Base-by-base conservation (phyloP, 2,329 filamentous ascomycete genomes). In the Myriosclerotinia duriaeana region DNA sequence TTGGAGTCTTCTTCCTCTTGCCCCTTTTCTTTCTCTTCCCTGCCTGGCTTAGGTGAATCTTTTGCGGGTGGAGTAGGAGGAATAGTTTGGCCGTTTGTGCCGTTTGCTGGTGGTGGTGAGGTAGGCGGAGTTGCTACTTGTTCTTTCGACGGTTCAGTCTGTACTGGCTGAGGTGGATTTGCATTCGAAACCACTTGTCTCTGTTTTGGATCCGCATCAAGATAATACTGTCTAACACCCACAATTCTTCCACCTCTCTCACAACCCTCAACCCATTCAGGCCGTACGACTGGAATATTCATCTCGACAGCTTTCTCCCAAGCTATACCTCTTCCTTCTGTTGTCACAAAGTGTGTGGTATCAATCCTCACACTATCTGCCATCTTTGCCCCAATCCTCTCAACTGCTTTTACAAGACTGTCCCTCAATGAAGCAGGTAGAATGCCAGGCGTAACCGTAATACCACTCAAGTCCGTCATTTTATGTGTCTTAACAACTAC, bases 251-350 rank as follows among this genome's bases (percentile, higher is more conserved):
- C 94, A 77, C 92, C 93, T 71, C 90, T 86, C 79, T 98, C 94
- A 77, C 95, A 99, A n/a, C 93, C 94, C 73, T 96, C 91, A 40
- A 99, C 86, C 95, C 95, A 99, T 78, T 99, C 95, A 26, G 95
- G 95, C 50, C 95, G 87, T 30, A 99, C 95, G 14, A 99, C 92
- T 9, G 95, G 95, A 65, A 99, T 96, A 78, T 98, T 99, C 86
- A 93, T 96, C 81, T 98, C 94, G 40, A 94, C 89, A 0, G 95
- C 95, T 82, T 95, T 96, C 80, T 99, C 95, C 95, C 95, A 99
- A 15, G 89, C 85, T 61, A 91, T 84, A 42, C 95, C 95, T 66
- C 93, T 84, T 40, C 93, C 93, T 78, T 99, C 95, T 12, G 92
- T 96, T 70, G 94, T 98, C 68, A 99, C 92, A 77, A 99, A 99